These are phyloP conservation scores for Candida ovalis DNA, from an alignment of 805 yeast genomes.

Conservation along the genomic window DNA sequence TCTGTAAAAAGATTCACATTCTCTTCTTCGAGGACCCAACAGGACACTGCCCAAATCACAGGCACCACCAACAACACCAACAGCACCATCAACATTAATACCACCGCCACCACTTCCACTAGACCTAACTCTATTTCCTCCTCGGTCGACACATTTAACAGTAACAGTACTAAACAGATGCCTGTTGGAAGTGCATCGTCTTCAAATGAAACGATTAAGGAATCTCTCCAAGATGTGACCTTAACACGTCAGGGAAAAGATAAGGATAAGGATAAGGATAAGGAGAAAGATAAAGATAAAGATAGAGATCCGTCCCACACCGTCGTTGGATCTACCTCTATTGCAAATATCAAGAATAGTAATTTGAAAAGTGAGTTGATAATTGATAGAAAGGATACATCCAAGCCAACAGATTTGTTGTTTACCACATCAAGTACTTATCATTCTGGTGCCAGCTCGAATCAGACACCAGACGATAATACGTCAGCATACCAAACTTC, in stretches of 20 bases:
- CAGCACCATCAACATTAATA: no score
- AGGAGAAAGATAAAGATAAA: not conserved
- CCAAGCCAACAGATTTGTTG: not conserved
- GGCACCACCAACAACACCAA: not conserved
- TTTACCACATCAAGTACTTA: no score
- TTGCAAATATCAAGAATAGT: constrained; percentile 1
- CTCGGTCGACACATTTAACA: no score
- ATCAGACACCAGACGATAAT: constrained; percentile 12
- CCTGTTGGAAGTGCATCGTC: not conserved
- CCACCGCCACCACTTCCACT: no score
- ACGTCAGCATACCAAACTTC: constrained; percentile 25
- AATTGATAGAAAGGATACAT: not conserved
- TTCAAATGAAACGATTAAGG: not conserved
- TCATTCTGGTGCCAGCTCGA: not conserved
- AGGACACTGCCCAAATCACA: not conserved
- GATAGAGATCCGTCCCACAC: not conserved
- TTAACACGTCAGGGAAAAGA: no score
- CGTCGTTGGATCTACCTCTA: not conserved
- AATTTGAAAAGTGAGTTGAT: constrained; percentile 13
- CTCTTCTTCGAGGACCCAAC: not conserved
- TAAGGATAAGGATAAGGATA: not conserved
- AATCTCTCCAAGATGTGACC: not conserved
- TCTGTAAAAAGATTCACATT: not conserved
- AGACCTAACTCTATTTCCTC: no score
- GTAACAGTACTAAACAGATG: not conserved